Base-by-base conservation (phyloP, 164 flowering plant species). In the Aristolochia californica region DNA sequence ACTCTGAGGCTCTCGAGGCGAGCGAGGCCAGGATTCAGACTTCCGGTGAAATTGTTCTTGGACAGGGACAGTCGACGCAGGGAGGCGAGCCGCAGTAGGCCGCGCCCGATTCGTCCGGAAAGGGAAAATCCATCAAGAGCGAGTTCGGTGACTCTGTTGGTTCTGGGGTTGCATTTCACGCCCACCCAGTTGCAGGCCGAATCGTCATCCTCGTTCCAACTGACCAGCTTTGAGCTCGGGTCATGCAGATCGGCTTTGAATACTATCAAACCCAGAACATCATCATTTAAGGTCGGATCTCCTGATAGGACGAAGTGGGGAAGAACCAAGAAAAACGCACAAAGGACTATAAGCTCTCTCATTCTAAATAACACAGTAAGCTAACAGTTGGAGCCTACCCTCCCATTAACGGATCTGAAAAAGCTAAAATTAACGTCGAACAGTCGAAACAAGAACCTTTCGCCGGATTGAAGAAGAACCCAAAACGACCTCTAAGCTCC, bases 151-250 rank as follows among this genome's bases (percentile, higher is more conserved):
- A 86, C 98, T 48, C 98, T 63, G 49, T 81, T 80, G 51, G 83
- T 78, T 71, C 83, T 75, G 15, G 86, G 88, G 72, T 78, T 74
- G 75, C 96, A 91, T 66, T 64, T 71, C 4, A 88, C 72, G 1
- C 98, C 95, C 15, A 17, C 43, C 98, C 98, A 88, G 74, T 60
- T 67, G 65, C 98, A 91, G 40, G 96, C 80, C 27, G 53, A 78
- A 51, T 78, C 76, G 54, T 84, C 95, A 48, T 91, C 96, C 65
- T 84, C 90, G 48, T 74, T 83, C 98, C 98, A 91, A 45, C 91
- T 78, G 4, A 62, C 58, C 17, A 91, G 73, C 66, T 77, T 80
- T 13, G 68, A 70, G 7, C 69, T 54, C 21, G 96, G 96, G 70
- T 91, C 95, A 68, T 70, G 64, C 49, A 91, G 56, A 58, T 82